Conservation (phyloP, 495 filamentous ascomycete species). For the Penicillium waksmanii region DNA sequence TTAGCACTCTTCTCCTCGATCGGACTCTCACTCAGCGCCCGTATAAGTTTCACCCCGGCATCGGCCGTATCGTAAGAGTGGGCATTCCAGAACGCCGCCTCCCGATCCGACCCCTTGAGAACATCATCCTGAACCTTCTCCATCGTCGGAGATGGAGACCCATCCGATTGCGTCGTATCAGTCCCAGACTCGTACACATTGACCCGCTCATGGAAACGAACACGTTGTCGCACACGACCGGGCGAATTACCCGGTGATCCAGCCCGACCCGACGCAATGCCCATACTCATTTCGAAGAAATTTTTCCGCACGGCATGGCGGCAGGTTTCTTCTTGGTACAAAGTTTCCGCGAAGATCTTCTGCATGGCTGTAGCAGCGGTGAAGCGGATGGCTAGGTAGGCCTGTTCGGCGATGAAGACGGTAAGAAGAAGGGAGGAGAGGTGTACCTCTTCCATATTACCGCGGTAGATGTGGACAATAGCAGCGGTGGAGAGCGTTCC, state of each 20-base stretch:
- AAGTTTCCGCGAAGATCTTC: conserved; percentile 76
- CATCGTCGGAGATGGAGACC: conserved; percentile 15
- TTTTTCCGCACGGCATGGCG: conserved; percentile 71
- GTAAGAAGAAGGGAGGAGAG: conserved; percentile 76
- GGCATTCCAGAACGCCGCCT: conserved; percentile 41
- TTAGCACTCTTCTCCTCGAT: conserved; percentile 20
- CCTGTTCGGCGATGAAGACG: conserved; percentile 80
- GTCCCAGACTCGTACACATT: conserved; percentile 36
- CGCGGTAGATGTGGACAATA: conserved; percentile 83
- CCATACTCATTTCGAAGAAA: conserved; percentile 52
- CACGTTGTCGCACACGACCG: conserved; percentile 28
- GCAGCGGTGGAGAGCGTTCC: conserved; percentile 83
- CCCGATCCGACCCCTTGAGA: conserved; percentile 32
- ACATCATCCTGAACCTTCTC: conserved; percentile 30
- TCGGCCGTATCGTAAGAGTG: conserved; percentile 32
- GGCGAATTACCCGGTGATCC: conserved; percentile 11
- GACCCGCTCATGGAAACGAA: conserved; percentile 46
- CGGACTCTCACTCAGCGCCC: conserved; percentile 29
- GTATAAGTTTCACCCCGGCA: conserved; percentile 43
- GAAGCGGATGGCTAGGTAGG: conserved; percentile 73
- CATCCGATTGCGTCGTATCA: conserved; percentile 20
- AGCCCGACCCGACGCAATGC: conserved; percentile 2
- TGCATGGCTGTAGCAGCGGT: conserved; percentile 65
- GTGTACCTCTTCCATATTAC: conserved; percentile 62
- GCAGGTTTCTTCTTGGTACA: conserved; percentile 74